Evolutionary conservation across 2,329 filamentous ascomycete genomes (phyloP).

Genomic region (Simplicillium sp.): DNA sequence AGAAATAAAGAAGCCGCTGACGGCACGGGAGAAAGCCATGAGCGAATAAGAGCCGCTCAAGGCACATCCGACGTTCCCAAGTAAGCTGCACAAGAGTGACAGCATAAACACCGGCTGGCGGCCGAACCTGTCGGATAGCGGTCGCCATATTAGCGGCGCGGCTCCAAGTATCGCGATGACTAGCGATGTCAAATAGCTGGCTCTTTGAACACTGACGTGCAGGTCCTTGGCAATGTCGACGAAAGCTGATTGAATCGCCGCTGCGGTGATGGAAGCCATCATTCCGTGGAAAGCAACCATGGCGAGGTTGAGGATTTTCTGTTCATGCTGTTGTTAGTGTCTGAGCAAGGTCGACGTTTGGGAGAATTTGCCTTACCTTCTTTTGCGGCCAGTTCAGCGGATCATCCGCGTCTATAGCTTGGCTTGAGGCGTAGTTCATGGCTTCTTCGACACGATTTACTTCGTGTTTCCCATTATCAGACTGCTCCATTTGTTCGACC

Average conservation of each 20-base stretch:
- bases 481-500: too few species aligned
- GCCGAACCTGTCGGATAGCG: slow-evolving; percentile 42
- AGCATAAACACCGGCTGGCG: slow-evolving; percentile 43
- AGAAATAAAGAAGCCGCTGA: slow-evolving; percentile 44
- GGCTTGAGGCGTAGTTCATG: too few species aligned
- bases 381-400: too few species aligned
- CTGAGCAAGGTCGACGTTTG: too few species aligned
- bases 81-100: slow-evolving; percentile 31
- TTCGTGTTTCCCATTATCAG: too few species aligned
- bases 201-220: slow-evolving; percentile 32
- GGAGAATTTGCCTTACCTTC: too few species aligned
- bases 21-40: slow-evolving; percentile 37
- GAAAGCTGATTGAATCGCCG: slow-evolving; percentile 44
- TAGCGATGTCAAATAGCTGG: slow-evolving; percentile 37
- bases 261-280: slow-evolving; percentile 46
- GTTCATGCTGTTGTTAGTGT: too few species aligned
- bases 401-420: too few species aligned
- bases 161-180: too few species aligned
- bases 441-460: too few species aligned
- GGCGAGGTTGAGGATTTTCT: slow-evolving; percentile 30
- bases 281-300: slow-evolving; percentile 48
- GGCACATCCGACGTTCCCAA: slow-evolving; percentile 43
- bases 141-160: slow-evolving; percentile 42
- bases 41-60: slow-evolving; percentile 35
- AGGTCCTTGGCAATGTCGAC: slow-evolving; percentile 41